Conservation (phyloP, 73 alveolate species). For the Symbiodinium pilosum region DNA sequence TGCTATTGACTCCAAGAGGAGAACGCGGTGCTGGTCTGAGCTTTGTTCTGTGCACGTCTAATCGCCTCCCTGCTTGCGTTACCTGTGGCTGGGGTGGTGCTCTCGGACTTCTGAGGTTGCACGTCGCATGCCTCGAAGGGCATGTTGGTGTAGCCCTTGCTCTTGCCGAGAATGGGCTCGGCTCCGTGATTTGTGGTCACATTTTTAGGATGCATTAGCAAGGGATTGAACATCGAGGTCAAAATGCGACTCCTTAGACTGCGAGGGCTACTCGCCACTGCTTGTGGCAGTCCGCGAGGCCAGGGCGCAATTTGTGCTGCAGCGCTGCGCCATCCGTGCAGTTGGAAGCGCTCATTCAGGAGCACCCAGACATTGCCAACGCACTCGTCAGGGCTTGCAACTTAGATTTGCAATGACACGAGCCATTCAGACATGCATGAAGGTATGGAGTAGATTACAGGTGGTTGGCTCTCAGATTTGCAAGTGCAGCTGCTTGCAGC, state of each 20-base stretch:
- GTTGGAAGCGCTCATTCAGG: slow-evolving; percentile 90
- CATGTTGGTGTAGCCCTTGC: slow-evolving; percentile 96
- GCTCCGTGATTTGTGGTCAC: neutral
- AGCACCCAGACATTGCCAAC: slow-evolving; percentile 89
- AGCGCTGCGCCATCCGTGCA: slow-evolving; percentile 37
- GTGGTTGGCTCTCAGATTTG: neutral
- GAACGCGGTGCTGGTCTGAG: slow-evolving; percentile 61
- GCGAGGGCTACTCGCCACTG: slow-evolving; percentile 96
- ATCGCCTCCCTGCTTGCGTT: slow-evolving; percentile 70
- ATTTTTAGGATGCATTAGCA: neutral
- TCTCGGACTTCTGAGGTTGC: slow-evolving; percentile 22
- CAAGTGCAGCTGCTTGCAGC: neutral
- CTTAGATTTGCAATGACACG: no score
- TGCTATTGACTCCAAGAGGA: slow-evolving; percentile 67
- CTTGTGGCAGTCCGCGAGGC: slow-evolving; percentile 96
- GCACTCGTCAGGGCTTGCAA: slow-evolving; percentile 50
- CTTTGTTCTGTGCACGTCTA: neutral
- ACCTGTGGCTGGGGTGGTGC: neutral
- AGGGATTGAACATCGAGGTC: slow-evolving; percentile 17
- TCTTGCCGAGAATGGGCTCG: slow-evolving; percentile 90
- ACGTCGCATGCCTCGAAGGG: slow-evolving; percentile 96
- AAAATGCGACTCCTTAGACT: slow-evolving; percentile 95
- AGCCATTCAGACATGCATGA: no score
- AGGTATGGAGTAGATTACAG: no score
- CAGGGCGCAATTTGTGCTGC: neutral